Evolutionary conservation across 1,284 basidiomycete species (phyloP).

Genomic region (Moesziomyces globuligerus): DNA sequence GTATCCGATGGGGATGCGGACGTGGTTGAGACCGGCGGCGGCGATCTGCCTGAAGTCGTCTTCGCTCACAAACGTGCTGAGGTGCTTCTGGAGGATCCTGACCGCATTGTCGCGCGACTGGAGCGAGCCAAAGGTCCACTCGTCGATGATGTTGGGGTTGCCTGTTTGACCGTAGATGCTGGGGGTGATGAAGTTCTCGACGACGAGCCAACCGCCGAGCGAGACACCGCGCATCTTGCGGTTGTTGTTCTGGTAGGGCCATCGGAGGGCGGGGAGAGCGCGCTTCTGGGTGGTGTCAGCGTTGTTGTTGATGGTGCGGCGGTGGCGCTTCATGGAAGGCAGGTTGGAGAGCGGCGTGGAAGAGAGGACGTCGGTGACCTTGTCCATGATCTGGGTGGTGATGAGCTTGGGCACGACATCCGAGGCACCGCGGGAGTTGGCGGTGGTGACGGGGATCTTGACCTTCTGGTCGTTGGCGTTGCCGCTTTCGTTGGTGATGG

Average conservation of each 20-base stretch:
- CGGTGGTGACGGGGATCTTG: conserved; percentile 22
- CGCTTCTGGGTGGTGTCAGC: conserved; percentile 4
- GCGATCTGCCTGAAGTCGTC: conserved; percentile 76
- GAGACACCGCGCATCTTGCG: conserved; percentile 59
- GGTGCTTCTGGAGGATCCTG: conserved; percentile 71
- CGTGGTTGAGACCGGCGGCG: conserved; percentile 72
- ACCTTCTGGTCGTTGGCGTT: conserved; percentile 2
- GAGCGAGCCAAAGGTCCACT: conserved; percentile 82
- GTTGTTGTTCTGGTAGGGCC: conserved; percentile 27
- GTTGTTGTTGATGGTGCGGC: conserved; percentile 2
- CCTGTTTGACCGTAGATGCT: conserved; percentile 70
- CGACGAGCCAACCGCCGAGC: conserved; percentile 64
- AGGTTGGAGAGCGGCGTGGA: conserved; percentile 17
- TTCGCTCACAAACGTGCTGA: conserved; percentile 84
- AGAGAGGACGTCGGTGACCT: conserved; percentile 9
- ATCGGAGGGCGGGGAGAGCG: conserved; percentile 30
- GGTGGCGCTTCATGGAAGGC: conserved; percentile 12
- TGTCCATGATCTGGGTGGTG: conserved; percentile 20
- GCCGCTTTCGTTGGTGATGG: conserved; percentile 1
- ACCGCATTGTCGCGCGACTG: conserved; percentile 70
- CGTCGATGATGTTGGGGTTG: conserved; percentile 73
- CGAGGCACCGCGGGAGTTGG: conserved; percentile 39
- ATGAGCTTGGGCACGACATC: conserved; percentile 22
- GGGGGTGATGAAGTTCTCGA: conserved; percentile 62
- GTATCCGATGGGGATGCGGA: conserved; percentile 86